phyloP scores from a whole-genome alignment of 2,329 filamentous ascomycete species.

The Botryotinia narcissicola region DNA sequence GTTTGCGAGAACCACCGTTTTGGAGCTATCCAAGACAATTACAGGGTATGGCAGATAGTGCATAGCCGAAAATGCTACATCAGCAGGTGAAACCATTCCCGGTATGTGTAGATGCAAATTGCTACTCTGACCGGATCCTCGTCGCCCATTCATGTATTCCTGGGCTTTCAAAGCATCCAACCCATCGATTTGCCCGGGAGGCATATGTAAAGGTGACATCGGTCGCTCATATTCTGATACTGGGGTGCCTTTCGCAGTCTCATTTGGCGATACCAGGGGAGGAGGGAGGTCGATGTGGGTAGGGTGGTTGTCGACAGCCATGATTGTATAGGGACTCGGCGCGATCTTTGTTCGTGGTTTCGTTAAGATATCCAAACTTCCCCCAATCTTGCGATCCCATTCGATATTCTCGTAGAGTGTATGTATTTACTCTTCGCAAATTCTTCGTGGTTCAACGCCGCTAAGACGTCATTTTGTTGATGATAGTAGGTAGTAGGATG shows the following conservation, averaged over 20 bases:
- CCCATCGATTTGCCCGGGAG: constrained; percentile 34
- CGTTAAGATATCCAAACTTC: background rate
- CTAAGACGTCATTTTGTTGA: constrained; percentile 1
- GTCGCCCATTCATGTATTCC: constrained; percentile 26
- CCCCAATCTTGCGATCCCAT: background rate
- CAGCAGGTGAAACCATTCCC: constrained; percentile 46
- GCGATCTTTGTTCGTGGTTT: background rate
- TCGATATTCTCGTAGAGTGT: background rate
- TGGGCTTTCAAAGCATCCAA: constrained; percentile 30
- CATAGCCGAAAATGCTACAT: constrained; percentile 64
- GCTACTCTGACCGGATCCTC: constrained; percentile 22
- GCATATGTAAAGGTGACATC: constrained; percentile 32
- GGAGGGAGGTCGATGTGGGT: constrained; percentile 12
- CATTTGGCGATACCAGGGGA: background rate
- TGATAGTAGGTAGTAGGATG: background rate
- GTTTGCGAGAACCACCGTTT: constrained; percentile 71
- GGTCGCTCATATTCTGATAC: constrained; percentile 22
- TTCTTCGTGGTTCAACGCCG: background rate
- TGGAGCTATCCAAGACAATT: constrained; percentile 64
- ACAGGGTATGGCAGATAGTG: constrained; percentile 73
- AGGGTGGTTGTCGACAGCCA: constrained; percentile 12
- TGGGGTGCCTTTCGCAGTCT: constrained; percentile 9
- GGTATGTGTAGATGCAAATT: constrained; percentile 43
- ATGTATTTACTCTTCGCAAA: background rate
- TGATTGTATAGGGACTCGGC: background rate